Percentiles rank a stretch among this genome's conserved stretches.
These are phyloP conservation scores for Citrus australasica DNA, from an alignment of 345 rosid species.

Conservation along the genomic window DNA sequence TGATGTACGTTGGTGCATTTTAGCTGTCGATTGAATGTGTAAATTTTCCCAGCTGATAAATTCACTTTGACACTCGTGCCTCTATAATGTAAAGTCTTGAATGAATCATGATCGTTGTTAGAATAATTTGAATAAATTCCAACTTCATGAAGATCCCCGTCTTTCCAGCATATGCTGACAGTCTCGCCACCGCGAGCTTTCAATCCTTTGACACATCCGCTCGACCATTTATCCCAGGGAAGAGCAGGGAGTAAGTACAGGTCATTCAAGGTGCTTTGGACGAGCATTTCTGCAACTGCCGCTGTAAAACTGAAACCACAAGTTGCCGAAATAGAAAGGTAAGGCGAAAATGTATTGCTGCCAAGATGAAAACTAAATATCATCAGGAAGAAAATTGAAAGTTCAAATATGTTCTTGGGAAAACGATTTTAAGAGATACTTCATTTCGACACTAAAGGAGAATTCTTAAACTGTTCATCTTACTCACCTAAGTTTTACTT, in stretches of 20 bases:
- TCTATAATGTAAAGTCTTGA: constrained; percentile 47
- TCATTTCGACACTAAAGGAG: neutral
- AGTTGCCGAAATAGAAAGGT: neutral
- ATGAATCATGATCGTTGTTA: constrained; percentile 24
- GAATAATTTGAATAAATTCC: constrained; percentile 36
- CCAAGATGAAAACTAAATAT: neutral
- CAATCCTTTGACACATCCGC: constrained; percentile 67
- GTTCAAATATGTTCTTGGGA: neutral
- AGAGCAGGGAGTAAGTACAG: constrained; percentile 83
- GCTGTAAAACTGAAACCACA: constrained; percentile 54
- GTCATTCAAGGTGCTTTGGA: constrained; percentile 72
- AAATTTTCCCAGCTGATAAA: constrained; percentile 42
- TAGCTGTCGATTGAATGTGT: constrained; percentile 52
- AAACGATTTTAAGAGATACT: neutral
- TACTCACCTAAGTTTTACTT: neutral
- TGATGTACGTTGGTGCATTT: constrained; percentile 25
- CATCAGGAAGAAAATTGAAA: too few species aligned
- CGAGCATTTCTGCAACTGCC: constrained; percentile 79
- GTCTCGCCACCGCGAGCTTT: constrained; percentile 79
- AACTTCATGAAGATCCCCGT: constrained; percentile 67
- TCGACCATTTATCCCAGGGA: constrained; percentile 73
- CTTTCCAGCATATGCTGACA: constrained; percentile 65
- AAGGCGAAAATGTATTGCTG: neutral
- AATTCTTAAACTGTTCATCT: neutral
- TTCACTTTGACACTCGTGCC: constrained; percentile 34